Conservation (phyloP, 345 rosid genomes). For the Populus nigra region DNA sequence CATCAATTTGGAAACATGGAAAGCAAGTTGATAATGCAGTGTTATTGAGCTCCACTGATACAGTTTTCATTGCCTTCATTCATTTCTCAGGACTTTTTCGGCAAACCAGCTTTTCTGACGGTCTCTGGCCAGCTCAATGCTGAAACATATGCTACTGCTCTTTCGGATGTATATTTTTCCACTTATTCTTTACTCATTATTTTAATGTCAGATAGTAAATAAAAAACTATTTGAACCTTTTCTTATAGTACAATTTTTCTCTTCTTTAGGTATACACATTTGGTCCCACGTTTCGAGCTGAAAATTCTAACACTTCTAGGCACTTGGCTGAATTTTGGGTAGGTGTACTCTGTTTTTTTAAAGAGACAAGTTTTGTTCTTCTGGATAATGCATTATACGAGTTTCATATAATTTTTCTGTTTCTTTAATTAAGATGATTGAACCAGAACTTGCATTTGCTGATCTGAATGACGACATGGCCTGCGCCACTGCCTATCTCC, state of each 20-base stretch:
- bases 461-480: conserved; percentile 97
- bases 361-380: conserved; percentile 5
- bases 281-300: conserved; percentile 99
- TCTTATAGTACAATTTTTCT: background rate
- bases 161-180: conserved; percentile 65
- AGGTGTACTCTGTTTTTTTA: conserved; percentile 22
- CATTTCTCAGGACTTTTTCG: conserved; percentile 77
- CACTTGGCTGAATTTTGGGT: conserved; percentile 99
- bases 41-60: conserved; percentile 5
- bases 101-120: conserved; percentile 93
- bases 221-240: conserved; percentile 4
- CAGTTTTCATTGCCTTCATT: conserved; percentile 15
- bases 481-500: conserved; percentile 99
- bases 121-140: conserved; percentile 99
- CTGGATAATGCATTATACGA: background rate
- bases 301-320: conserved; percentile 90
- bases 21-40: background rate
- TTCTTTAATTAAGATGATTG: conserved; percentile 71
- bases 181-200: conserved; percentile 7
- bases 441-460: conserved; percentile 98
- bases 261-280: conserved; percentile 79
- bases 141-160: conserved; percentile 96
- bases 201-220: conserved; percentile 7
- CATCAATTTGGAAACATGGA: conserved; percentile 1
- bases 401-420: conserved; percentile 12